A percentile compares a stretch with the other conserved stretches of the same genome.
These are phyloP conservation scores for Tubosaeta sp. DNA, from an alignment of 768 basidiomycete genomes.

Conservation along the genomic window DNA sequence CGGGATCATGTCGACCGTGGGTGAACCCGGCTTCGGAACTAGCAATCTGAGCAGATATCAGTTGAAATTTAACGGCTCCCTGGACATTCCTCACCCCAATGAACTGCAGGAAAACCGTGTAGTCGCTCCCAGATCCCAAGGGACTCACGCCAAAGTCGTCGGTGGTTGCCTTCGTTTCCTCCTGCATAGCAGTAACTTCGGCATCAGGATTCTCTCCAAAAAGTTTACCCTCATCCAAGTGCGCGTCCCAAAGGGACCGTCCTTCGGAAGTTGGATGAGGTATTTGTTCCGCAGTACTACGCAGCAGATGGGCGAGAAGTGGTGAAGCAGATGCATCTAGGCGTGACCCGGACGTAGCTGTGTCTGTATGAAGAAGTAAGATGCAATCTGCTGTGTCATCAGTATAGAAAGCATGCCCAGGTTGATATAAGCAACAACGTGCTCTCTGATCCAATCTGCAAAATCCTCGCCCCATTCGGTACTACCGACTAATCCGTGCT, in stretches of 20 bases:
- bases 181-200: slow-evolving; percentile 25
- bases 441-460: slow-evolving; percentile 66
- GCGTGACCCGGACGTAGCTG: slow-evolving; percentile 50
- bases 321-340: slow-evolving; percentile 62
- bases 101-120: slow-evolving; percentile 85
- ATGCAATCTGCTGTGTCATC: slow-evolving; percentile 31
- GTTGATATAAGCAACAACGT: slow-evolving; percentile 88
- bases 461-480: slow-evolving; percentile 98
- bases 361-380: slow-evolving; percentile 39
- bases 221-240: slow-evolving; percentile 45
- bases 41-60: slow-evolving; percentile 26
- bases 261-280: slow-evolving; percentile 65
- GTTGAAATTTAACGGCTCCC: not conserved
- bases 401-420: slow-evolving; percentile 43
- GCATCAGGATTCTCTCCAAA: slow-evolving; percentile 31
- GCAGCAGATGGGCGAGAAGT: slow-evolving; percentile 75
- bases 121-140: slow-evolving; percentile 86
- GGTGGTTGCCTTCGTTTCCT: slow-evolving; percentile 22
- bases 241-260: slow-evolving; percentile 78
- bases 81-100: slow-evolving; percentile 48
- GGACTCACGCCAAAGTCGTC: slow-evolving; percentile 45
- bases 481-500: slow-evolving; percentile 76
- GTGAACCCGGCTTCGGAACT: slow-evolving; percentile 33
- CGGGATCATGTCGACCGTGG: slow-evolving; percentile 45
- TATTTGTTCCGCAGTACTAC: slow-evolving; percentile 60